Evolutionary conservation across 2,329 filamentous ascomycete genomes (phyloP).

Genomic region (Hypomyces rosellus): DNA sequence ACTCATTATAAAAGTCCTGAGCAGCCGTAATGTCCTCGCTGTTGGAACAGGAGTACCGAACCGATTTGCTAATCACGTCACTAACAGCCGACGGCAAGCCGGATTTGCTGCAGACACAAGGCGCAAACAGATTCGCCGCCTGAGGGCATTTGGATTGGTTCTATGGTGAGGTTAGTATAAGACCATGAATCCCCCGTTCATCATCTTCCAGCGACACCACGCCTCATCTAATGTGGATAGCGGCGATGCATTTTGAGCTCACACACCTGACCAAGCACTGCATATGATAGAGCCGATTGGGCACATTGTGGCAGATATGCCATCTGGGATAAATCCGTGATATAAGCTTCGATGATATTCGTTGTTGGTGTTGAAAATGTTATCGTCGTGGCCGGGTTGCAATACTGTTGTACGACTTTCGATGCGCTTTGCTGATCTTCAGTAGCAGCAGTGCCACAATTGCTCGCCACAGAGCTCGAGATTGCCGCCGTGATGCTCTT

Average conservation of each 20-base stretch:
- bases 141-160: constrained; percentile 31
- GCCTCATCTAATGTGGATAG: too few relatives aligned
- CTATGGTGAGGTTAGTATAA: constrained; percentile 12
- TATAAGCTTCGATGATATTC: constrained; percentile 38
- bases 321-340: constrained; percentile 42
- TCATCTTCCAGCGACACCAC: too few relatives aligned
- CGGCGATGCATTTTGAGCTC: not conserved
- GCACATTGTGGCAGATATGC: constrained; percentile 34
- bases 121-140: constrained; percentile 37
- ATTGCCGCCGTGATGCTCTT: constrained; percentile 33
- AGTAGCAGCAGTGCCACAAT: constrained; percentile 40
- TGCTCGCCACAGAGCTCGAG: constrained; percentile 33
- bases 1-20: constrained; percentile 44
- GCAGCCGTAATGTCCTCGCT: constrained; percentile 42
- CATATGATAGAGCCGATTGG: constrained; percentile 23
- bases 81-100: constrained; percentile 40
- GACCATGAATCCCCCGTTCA: too few relatives aligned
- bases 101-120: constrained; percentile 47
- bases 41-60: constrained; percentile 39
- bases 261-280: constrained; percentile 24
- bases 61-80: constrained; percentile 35
- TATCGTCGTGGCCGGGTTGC: constrained; percentile 34
- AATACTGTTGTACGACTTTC: constrained; percentile 42
- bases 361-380: constrained; percentile 36
- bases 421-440: constrained; percentile 43